Evolutionary conservation across 805 yeast species (phyloP).

Genomic region (Candida maesae): DNA sequence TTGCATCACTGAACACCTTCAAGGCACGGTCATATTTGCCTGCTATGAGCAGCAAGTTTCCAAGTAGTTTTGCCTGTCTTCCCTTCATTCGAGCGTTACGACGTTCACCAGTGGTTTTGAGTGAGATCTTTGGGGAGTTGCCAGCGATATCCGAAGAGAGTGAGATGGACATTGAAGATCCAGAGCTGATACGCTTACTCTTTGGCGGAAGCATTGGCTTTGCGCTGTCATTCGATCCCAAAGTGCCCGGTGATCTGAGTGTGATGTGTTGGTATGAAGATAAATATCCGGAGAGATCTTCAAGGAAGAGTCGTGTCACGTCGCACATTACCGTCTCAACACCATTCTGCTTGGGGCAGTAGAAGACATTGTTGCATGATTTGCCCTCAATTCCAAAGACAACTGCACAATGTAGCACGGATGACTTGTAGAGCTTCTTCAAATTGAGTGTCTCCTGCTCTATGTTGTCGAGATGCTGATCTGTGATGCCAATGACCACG

Average conservation of each 20-base stretch:
- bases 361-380: slow-evolving; percentile 1
- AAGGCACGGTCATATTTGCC: slow-evolving; percentile 76
- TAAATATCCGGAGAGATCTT: slow-evolving; percentile 62
- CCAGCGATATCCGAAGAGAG: slow-evolving; percentile 31
- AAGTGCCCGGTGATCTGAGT: slow-evolving; percentile 73
- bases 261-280: slow-evolving; percentile 76
- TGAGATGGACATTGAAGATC: slow-evolving; percentile 21
- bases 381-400: slow-evolving; percentile 37
- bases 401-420: slow-evolving; percentile 51
- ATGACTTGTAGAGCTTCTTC: slow-evolving; percentile 42
- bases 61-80: slow-evolving; percentile 70
- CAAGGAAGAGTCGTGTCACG: slow-evolving; percentile 59
- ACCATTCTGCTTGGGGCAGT: slow-evolving; percentile 20
- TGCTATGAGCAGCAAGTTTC: slow-evolving; percentile 71
- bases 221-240: slow-evolving; percentile 45
- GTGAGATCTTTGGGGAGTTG: slow-evolving; percentile 26
- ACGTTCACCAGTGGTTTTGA: slow-evolving; percentile 32
- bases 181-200: slow-evolving; percentile 37
- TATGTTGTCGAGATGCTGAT: slow-evolving; percentile 15
- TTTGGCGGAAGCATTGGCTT: slow-evolving; percentile 33
- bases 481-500: slow-evolving; percentile 48
- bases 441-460: slow-evolving; percentile 36
- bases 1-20: slow-evolving; percentile 70
- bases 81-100: slow-evolving; percentile 54
- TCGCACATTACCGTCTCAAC: slow-evolving; percentile 71